Conservation (phyloP, 2,329 filamentous ascomycete species). For the Phaeosphaeria sp. region DNA sequence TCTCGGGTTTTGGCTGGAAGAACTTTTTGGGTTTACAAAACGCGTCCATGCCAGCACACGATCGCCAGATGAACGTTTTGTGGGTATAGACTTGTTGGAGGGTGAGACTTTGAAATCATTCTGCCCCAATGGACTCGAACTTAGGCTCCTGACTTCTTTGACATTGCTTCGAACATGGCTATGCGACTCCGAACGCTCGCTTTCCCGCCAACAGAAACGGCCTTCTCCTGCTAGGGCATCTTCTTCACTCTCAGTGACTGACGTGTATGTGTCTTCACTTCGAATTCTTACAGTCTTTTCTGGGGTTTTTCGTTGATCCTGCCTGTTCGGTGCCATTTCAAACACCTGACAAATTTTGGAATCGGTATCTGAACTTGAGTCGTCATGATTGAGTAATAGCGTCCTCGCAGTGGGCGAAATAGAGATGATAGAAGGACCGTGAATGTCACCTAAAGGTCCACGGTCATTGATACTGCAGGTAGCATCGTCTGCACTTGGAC, state of each 20-base stretch:
- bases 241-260: conserved; percentile 28
- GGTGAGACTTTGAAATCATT: neutral
- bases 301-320: conserved; percentile 3
- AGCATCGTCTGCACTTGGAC: conserved; percentile 1
- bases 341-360: neutral
- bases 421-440: neutral
- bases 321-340: neutral
- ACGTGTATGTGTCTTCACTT: conserved; percentile 13
- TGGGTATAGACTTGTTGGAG: neutral
- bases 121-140: neutral
- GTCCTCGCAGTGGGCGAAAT: neutral
- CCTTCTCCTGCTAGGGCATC: conserved; percentile 4
- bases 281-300: conserved; percentile 23
- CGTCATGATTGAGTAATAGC: neutral
- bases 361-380: neutral
- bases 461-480: neutral
- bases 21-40: neutral
- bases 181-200: conserved; percentile 22
- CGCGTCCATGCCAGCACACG: neutral
- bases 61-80: neutral
- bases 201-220: conserved; percentile 2
- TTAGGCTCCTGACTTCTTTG: conserved; percentile 4
- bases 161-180: conserved; percentile 29
- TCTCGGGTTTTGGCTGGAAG: neutral
- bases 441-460: neutral